Conservation (phyloP, 2,329 filamentous ascomycete species). For the Fonsecaea multimorphosa region DNA sequence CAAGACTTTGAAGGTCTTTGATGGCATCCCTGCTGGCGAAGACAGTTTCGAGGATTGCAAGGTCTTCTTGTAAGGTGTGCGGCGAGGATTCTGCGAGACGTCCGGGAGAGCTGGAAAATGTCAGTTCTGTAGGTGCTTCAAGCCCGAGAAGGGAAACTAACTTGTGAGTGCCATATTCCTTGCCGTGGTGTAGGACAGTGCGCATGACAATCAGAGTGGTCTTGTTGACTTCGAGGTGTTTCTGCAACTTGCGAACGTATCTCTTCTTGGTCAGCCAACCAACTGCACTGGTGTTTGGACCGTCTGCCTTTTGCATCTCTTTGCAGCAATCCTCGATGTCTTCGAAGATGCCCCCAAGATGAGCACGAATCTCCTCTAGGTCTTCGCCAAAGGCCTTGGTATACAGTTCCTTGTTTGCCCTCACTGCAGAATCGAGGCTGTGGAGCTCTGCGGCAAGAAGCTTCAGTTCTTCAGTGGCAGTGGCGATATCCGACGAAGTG, state of each 20-base stretch:
- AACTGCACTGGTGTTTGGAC: conserved; percentile 25
- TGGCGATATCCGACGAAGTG: conserved; percentile 34
- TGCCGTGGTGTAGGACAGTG: conserved; percentile 40
- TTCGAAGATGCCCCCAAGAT: conserved; percentile 37
- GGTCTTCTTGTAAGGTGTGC: conserved; percentile 38
- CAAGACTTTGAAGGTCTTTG: conserved; percentile 30
- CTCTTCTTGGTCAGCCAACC: conserved; percentile 38
- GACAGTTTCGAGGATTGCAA: conserved; percentile 37
- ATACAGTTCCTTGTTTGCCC: conserved; percentile 31
- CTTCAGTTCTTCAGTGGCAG: conserved; percentile 32
- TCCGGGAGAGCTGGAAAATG: conserved; percentile 26
- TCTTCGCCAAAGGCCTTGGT: conserved; percentile 39
- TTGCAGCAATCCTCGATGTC: conserved; percentile 38
- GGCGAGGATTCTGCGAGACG: conserved; percentile 35
- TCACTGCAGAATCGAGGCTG: conserved; percentile 35
- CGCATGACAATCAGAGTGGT: conserved; percentile 40
- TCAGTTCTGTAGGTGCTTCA: conserved; percentile 9
- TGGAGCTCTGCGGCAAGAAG: conserved; percentile 33
- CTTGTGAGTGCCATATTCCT: conserved; percentile 38
- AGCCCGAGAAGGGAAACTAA: conserved; percentile 15
- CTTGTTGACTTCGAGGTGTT: conserved; percentile 39
- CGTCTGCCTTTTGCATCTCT: conserved; percentile 37
- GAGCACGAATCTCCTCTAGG: conserved; percentile 34
- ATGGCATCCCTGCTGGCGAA: conserved; percentile 38
- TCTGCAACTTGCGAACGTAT: conserved; percentile 37